These are phyloP conservation scores for Chrysanthemum lavandulifolium DNA, from an alignment of 129 eudicot species.

Conservation along the genomic window DNA sequence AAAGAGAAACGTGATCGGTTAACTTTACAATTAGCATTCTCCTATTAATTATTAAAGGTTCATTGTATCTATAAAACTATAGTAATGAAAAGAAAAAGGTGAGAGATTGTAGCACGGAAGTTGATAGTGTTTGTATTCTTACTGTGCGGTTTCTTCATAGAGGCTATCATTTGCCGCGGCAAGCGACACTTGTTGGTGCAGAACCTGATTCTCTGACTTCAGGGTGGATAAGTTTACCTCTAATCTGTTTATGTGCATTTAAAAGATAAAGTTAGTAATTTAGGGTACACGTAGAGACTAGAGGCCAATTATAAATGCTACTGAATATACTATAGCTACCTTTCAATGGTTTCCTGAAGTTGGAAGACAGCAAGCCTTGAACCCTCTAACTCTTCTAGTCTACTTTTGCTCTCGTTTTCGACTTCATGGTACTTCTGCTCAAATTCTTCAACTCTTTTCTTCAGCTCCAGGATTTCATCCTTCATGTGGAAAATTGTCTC, in stretches of 20 bases:
- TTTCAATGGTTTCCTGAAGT: conserved; percentile 76
- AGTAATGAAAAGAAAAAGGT: too few species aligned
- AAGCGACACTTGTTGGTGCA: conserved; percentile 85
- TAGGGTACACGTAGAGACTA: too few species aligned
- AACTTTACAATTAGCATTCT: neutral
- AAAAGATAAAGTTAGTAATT: too few species aligned
- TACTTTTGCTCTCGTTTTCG: conserved; percentile 56
- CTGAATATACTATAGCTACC: conserved; percentile 16
- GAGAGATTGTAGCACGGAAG: neutral
- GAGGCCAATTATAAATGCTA: too few species aligned
- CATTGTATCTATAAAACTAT: too few species aligned
- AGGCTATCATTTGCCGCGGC: conserved; percentile 69
- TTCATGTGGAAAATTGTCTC: conserved; percentile 26
- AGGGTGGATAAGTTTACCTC: conserved; percentile 77
- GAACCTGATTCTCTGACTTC: conserved; percentile 94
- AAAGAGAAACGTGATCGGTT: conserved; percentile 13
- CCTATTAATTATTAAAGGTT: too few species aligned
- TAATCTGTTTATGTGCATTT: conserved; percentile 17
- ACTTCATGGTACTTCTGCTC: conserved; percentile 51
- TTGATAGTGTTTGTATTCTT: conserved; percentile 33
- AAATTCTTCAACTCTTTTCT: conserved; percentile 68
- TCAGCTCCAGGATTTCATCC: conserved; percentile 64
- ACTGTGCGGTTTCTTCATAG: conserved; percentile 72
- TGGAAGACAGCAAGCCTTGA: conserved; percentile 54
- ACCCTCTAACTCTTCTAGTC: conserved; percentile 65